phyloP scores from a whole-genome alignment of 202 grass and related monocot genomes.

The Schoenoplectus tabernaemontani region DNA sequence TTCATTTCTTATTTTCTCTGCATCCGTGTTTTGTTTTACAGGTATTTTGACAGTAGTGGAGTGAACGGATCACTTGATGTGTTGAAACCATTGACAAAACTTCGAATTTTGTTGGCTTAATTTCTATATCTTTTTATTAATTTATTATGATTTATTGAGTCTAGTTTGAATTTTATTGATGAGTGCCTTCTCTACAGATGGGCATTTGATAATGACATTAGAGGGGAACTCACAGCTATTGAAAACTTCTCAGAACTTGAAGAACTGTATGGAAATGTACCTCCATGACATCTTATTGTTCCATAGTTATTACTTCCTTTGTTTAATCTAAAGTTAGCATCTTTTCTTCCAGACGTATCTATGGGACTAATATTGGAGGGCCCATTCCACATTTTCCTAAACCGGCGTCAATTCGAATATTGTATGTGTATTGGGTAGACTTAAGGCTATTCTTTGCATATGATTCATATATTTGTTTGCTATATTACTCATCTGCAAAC shows the following conservation, averaged over 20 bases:
- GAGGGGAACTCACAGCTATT: background rate
- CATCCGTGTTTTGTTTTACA: background rate
- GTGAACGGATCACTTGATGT: background rate
- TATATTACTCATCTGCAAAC: background rate
- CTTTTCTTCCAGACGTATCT: slow-evolving; percentile 10
- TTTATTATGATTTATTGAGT: background rate
- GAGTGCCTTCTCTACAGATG: background rate
- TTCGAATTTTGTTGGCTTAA: slow-evolving; percentile 9
- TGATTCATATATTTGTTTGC: background rate
- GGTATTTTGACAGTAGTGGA: slow-evolving; percentile 24
- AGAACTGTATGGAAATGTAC: slow-evolving; percentile 12
- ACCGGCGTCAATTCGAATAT: background rate
- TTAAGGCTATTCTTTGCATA: background rate
- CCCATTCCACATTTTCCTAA: background rate
- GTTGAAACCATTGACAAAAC: background rate
- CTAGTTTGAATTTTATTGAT: background rate
- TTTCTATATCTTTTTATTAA: background rate
- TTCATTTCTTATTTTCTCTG: background rate
- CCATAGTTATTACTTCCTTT: background rate
- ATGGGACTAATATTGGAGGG: slow-evolving; percentile 6
- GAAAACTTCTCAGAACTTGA: background rate
- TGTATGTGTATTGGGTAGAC: background rate
- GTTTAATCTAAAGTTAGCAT: background rate
- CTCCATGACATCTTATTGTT: background rate
- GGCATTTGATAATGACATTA: slow-evolving; percentile 20